These are phyloP conservation scores for Acacia melanoxylon DNA, from an alignment of 306 rosid species.

Conservation along the genomic window DNA sequence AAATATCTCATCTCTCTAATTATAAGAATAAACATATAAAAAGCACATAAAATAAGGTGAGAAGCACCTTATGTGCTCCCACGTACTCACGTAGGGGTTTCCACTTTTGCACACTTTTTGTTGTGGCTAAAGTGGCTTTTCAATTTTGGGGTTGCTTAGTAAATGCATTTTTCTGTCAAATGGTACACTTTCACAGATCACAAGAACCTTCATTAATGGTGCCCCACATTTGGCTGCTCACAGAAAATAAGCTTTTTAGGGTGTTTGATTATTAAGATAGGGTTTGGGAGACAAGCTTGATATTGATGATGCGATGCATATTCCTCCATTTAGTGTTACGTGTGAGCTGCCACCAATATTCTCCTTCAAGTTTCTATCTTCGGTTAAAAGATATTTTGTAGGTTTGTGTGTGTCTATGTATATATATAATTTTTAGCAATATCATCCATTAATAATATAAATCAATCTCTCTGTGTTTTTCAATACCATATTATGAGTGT, in stretches of 20 bases:
- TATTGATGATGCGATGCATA: not conserved
- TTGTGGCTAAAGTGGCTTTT: not conserved
- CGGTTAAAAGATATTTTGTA: too few relatives aligned
- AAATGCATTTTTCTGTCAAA: not conserved
- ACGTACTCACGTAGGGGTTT: too few relatives aligned
- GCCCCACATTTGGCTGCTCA: not conserved
- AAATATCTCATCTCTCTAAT: too few relatives aligned
- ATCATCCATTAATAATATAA: too few relatives aligned
- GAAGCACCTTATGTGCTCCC: too few relatives aligned
- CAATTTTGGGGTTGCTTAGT: not conserved
- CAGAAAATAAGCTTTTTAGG: not conserved
- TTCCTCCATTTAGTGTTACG: not conserved
- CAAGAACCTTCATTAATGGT: not conserved
- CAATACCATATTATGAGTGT: too few relatives aligned
- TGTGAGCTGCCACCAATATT: not conserved
- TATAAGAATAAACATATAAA: too few relatives aligned
- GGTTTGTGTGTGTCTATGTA: too few relatives aligned
- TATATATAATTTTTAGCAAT: too few relatives aligned
- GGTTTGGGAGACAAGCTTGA: not conserved
- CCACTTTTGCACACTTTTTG: not conserved
- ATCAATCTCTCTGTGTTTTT: too few relatives aligned
- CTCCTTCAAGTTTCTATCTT: not conserved
- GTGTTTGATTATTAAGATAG: not conserved
- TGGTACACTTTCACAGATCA: not conserved
- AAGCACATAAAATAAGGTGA: too few relatives aligned